Percentiles rank a stretch among this genome's conserved stretches.
Evolutionary conservation across 257 asterid species (phyloP).

Genomic region (Lycium ferocissimum): DNA sequence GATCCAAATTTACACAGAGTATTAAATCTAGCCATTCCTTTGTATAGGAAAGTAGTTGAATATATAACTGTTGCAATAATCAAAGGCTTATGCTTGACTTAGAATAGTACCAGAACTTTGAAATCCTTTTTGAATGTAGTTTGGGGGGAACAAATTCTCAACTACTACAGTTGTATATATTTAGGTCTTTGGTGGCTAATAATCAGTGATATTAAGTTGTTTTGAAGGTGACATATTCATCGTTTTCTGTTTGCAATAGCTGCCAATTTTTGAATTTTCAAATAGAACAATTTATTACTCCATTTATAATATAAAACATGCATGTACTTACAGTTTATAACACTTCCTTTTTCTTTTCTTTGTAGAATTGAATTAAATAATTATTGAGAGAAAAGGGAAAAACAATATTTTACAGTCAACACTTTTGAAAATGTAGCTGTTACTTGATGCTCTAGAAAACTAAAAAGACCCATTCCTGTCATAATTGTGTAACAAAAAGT

Average conservation of each 20-base stretch:
- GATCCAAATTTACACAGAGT: not conserved
- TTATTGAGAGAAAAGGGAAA: not conserved
- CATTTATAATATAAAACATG: not conserved
- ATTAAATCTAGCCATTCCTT: not conserved
- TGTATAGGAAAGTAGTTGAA: conserved; percentile 9
- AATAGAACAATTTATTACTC: not conserved
- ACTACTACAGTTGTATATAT: conserved; percentile 10
- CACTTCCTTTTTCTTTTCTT: not conserved
- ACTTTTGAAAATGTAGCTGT: not conserved
- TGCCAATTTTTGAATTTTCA: not conserved
- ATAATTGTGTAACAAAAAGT: not conserved
- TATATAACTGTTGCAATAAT: not conserved
- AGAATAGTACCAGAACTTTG: not conserved
- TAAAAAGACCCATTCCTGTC: conserved; percentile 7
- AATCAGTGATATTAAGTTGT: not conserved
- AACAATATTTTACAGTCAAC: not conserved
- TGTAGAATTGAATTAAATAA: not conserved
- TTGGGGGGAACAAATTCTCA: conserved; percentile 15
- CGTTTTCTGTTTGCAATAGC: not conserved
- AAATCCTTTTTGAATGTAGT: not conserved
- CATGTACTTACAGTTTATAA: not conserved
- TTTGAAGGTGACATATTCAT: conserved; percentile 20
- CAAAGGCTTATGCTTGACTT: not conserved
- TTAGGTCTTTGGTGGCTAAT: conserved; percentile 11
- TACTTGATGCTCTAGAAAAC: not conserved